Evolutionary conservation across 179 eudicot genomes (phyloP).

Genomic region (Drosera spatulata): DNA sequence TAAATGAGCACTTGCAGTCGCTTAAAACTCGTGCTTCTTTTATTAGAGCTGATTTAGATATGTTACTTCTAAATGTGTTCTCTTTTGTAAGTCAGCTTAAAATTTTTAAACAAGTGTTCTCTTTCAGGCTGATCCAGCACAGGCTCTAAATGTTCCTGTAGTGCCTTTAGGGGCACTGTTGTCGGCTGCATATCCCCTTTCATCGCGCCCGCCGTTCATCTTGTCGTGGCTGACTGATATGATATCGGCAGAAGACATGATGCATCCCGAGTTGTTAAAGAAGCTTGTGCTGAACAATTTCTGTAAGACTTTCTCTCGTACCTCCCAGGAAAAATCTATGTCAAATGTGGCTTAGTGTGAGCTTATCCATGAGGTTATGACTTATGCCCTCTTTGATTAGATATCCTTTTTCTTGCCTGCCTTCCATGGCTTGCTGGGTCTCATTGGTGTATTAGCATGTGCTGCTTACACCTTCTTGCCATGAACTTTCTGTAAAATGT

Average conservation of each 20-base stretch:
- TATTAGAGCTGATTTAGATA: neutral
- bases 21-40: slow-evolving; percentile 4
- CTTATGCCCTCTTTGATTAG: no score
- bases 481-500: neutral
- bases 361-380: no score
- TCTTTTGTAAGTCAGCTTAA: neutral
- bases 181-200: slow-evolving; percentile 81
- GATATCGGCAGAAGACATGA: slow-evolving; percentile 91
- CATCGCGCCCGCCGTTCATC: slow-evolving; percentile 77
- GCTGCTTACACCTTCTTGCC: neutral
- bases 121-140: slow-evolving; percentile 93
- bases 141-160: slow-evolving; percentile 86
- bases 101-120: neutral
- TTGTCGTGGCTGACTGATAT: slow-evolving; percentile 81
- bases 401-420: no score
- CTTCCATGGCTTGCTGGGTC: slow-evolving; percentile 1
- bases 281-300: slow-evolving; percentile 90
- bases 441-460: neutral
- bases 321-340: neutral
- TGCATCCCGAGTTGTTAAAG: slow-evolving; percentile 86
- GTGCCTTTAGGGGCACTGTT: slow-evolving; percentile 89
- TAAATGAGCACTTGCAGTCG: slow-evolving; percentile 3
- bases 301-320: slow-evolving; percentile 34
- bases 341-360: no score
- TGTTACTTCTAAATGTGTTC: slow-evolving; percentile 1